These are phyloP conservation scores for Prunus mira DNA, from an alignment of 306 rosid genomes.

Conservation along the genomic window DNA sequence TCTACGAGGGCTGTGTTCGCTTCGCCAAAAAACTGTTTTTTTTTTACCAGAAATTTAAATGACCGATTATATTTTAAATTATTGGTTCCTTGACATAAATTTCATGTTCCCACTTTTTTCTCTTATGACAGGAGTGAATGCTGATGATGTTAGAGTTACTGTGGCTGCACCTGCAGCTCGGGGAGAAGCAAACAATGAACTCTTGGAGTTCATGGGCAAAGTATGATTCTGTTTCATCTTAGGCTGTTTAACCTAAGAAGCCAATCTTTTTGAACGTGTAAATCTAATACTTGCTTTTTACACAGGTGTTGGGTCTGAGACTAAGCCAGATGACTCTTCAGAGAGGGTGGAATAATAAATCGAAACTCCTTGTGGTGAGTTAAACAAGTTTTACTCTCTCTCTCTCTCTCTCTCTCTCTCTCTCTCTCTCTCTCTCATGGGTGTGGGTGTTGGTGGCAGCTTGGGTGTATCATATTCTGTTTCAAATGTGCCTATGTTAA, in stretches of 20 bases:
- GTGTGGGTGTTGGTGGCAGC: neutral
- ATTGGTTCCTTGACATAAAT: slow-evolving; percentile 1
- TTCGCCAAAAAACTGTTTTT: neutral
- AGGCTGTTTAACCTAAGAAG: neutral
- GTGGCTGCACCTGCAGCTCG: slow-evolving; percentile 99
- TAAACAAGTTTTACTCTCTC: neutral
- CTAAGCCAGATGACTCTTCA: slow-evolving; percentile 99
- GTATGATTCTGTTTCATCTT: slow-evolving; percentile 32
- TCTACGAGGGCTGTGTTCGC: neutral
- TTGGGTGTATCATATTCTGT: neutral
- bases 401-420: neutral
- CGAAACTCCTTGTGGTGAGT: slow-evolving; percentile 96
- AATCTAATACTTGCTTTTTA: neutral
- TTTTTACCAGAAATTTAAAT: neutral
- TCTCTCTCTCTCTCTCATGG: neutral
- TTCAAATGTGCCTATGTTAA: neutral
- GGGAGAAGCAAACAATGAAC: slow-evolving; percentile 96
- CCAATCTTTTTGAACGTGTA: neutral
- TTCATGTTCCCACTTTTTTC: neutral
- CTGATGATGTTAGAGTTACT: slow-evolving; percentile 92
- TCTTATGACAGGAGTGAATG: slow-evolving; percentile 76
- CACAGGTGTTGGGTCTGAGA: slow-evolving; percentile 79
- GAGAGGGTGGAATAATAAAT: slow-evolving; percentile 97
- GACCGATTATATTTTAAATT: neutral
- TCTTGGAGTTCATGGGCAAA: slow-evolving; percentile 97